Conservation (phyloP, 192 early-diverging fungal genomes). For the Mortierella hygrophila region DNA sequence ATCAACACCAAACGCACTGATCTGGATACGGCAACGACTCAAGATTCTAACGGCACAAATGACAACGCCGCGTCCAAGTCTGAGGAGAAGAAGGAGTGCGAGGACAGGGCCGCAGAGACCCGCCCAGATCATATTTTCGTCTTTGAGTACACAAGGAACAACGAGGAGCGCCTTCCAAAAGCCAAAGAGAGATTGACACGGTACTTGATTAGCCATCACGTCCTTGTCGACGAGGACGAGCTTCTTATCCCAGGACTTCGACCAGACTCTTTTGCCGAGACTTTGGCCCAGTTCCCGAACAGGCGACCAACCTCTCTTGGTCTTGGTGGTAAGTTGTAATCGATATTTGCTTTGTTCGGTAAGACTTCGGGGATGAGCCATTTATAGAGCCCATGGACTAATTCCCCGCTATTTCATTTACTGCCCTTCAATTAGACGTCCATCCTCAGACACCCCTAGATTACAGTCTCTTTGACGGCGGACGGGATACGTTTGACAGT, state of each 20-base stretch:
- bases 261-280: slow-evolving; percentile 61
- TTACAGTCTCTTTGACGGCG: slow-evolving; percentile 36
- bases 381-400: not conserved
- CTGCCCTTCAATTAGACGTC: not conserved
- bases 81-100: not conserved
- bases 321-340: slow-evolving; percentile 2
- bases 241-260: slow-evolving; percentile 53
- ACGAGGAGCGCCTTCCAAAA: slow-evolving; percentile 45
- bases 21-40: not conserved
- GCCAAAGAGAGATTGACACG: slow-evolving; percentile 45
- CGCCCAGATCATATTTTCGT: slow-evolving; percentile 45
- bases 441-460: slow-evolving; percentile 14
- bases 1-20: not conserved
- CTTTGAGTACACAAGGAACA: slow-evolving; percentile 54
- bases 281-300: slow-evolving; percentile 72
- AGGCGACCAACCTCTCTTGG: slow-evolving; percentile 63
- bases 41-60: not conserved
- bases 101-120: not conserved
- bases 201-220: slow-evolving; percentile 31
- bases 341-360: not conserved
- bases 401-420: not conserved
- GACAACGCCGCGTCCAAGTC: not conserved
- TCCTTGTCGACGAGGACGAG: slow-evolving; percentile 48
- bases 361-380: not conserved
- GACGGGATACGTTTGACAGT: slow-evolving; percentile 16